Evolutionary conservation across 2,329 filamentous ascomycete species (phyloP), one percentile per base, ranked within the genome.

Genomic region (Camptophora hylomeconis): DNA sequence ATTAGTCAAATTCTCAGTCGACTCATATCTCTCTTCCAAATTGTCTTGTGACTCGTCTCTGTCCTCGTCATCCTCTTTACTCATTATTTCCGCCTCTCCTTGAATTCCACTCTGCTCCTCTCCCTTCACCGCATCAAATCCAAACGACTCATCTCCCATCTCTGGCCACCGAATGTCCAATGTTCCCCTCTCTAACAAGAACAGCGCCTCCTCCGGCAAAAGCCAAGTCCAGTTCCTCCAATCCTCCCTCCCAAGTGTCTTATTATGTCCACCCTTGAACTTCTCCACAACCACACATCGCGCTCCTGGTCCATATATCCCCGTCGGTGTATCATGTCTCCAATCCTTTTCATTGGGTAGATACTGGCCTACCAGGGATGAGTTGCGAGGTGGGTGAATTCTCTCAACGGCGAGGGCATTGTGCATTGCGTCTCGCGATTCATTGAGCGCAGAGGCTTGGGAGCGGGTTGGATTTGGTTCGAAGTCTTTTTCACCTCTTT

Each of bases 401-500:
- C 87, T 72, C 26, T 80, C 79, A 51, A 79, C 78, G 28, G 73
- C 68, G 31, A 95, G 66, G 2, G 87, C 86, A 44, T 83, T 75
- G 54, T 92, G 80, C 79, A 98, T 89, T 12, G 86, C 87, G 42
- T 69, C 66, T 31, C 87, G 75, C 38, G 83, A 92, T 25, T 80
- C 71, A 47, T 83, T 78, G 28, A 98, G 73, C 6, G 77, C 71
- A 32, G 69, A 67, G 40, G 77, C 73, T 55, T 98, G 89, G 17
- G 80, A 72, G 17, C 72, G 69, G 2, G 89, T 95, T 26, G 81
- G 80, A 56, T 95, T 84, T 16, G 80, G 76, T 57, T 95, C 89
- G 52, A 94, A 98, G 58, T 98, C 89, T 55, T 98, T 98, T 52
- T 92, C 84, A 36, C 89, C 89, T 39, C 84, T 82, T 41, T 87